Evolutionary conservation across 768 basidiomycete genomes (phyloP).

Genomic region (Tricholoma furcatifolium): DNA sequence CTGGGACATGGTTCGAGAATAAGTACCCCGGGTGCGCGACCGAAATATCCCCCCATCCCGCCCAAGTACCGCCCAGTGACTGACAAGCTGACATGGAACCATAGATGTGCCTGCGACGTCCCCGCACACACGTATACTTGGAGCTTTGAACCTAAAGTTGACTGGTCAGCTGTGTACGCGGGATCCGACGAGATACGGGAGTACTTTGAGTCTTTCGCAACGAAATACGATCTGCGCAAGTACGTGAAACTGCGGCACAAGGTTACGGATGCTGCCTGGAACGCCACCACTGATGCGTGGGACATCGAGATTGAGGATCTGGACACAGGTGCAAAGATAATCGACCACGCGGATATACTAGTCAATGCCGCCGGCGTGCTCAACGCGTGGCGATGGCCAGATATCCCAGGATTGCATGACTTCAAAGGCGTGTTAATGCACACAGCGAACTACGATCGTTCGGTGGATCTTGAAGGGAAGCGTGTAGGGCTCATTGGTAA

Average conservation of each 20-base stretch:
- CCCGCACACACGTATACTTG: constrained; percentile 31
- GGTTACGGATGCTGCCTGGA: constrained; percentile 30
- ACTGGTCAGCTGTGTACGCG: constrained; percentile 33
- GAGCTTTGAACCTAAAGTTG: constrained; percentile 31
- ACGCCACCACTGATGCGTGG: constrained; percentile 26
- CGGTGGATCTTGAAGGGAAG: constrained; percentile 31
- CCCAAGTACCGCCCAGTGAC: too few species aligned
- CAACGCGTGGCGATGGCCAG: constrained; percentile 39
- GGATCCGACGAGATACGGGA: constrained; percentile 27
- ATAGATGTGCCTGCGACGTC: constrained; percentile 31
- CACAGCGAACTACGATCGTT: constrained; percentile 32
- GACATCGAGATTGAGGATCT: constrained; percentile 25
- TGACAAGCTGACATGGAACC: neutral
- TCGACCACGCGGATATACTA: constrained; percentile 31
- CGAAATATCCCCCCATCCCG: too few species aligned
- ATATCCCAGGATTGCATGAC: constrained; percentile 30
- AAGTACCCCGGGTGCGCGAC: constrained; percentile 30
- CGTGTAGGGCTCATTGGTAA: constrained; percentile 38
- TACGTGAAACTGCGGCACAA: constrained; percentile 28
- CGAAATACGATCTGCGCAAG: constrained; percentile 29
- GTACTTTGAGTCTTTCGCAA: constrained; percentile 28
- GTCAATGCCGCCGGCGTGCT: constrained; percentile 32
- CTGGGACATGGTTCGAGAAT: constrained; percentile 36
- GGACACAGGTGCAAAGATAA: constrained; percentile 13
- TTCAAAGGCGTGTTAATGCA: constrained; percentile 35